Evolutionary conservation across 2,329 filamentous ascomycete genomes (phyloP), one percentile per base, ranked within the genome.

Genomic region (Cucurbitaria berberidis): DNA sequence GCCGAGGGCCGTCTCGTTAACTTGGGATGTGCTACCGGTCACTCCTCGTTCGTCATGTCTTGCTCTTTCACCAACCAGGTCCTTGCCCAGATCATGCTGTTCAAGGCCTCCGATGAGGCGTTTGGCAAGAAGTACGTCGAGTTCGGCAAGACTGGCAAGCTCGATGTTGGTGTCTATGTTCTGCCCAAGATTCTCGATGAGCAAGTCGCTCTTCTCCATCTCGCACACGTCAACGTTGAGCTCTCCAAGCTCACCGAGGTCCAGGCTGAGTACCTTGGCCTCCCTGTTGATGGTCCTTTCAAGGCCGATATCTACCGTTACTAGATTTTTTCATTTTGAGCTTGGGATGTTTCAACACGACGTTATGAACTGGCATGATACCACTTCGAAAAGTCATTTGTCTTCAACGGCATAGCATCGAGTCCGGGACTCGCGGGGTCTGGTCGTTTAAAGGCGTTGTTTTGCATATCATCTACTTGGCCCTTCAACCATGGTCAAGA

Each of bases 41-140:
- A 99, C 89, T 96, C 93, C 68, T 98, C 93, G 47, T 99, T 99
- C 81, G 95, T 99, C 85, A 98, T 99, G 95, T 97, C 93, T 72
- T 99, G 95, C 89, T 98, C 93, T 63, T 99, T 99, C 89, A 96
- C 93, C 86, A 99, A 99, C 89, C 95, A 99, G 86, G 95, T 98
- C 73, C 91, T 99, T 78, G 95, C 95, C 68, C 95, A 99, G 85
- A 98, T 99, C 83, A 89, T 96, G 84, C 84, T 99, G 74, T 99
- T 81, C 90, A 98, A 98, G 89, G 89, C 87, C 73, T 84, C 89
- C 72, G 93, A 98, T 77, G 86, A 85, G 76, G 89, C 83, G 53
- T 99, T 96, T 78, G 86, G 89, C 80, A 83, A 90, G 82, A 97
- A 97, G 86, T 96, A 97, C 83, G 82, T 93, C 72, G 95, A 97